Conservation (phyloP, 257 asterid species). For the Solanum lignicaule region DNA sequence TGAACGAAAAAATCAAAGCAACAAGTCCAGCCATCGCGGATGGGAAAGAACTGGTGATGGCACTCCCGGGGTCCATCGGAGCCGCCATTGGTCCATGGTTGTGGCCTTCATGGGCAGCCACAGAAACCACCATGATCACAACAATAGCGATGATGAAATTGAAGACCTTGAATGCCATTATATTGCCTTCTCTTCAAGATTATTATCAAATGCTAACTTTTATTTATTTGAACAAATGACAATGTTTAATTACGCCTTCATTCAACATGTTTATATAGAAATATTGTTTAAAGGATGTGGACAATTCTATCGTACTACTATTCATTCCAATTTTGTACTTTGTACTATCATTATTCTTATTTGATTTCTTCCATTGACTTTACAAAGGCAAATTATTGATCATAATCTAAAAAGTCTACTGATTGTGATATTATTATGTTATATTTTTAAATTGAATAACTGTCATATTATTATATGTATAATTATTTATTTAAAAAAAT, state of each 20-base stretch:
- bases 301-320: background rate
- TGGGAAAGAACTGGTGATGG: background rate
- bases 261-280: background rate
- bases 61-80: background rate
- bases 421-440: background rate
- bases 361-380: background rate
- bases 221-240: background rate
- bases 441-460: background rate
- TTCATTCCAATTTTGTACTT: background rate
- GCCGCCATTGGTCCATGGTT: background rate
- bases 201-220: background rate
- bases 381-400: background rate
- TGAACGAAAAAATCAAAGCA: background rate
- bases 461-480: background rate
- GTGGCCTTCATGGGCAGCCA: constrained; percentile 1
- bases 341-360: background rate
- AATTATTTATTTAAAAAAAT: background rate
- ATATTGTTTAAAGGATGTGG: background rate
- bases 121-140: background rate
- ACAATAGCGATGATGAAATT: background rate
- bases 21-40: background rate
- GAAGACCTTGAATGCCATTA: background rate
- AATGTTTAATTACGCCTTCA: background rate
- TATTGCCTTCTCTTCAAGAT: background rate
- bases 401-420: background rate